Conservation (phyloP, 148 eudicot species). For the Rhododendron molle region DNA sequence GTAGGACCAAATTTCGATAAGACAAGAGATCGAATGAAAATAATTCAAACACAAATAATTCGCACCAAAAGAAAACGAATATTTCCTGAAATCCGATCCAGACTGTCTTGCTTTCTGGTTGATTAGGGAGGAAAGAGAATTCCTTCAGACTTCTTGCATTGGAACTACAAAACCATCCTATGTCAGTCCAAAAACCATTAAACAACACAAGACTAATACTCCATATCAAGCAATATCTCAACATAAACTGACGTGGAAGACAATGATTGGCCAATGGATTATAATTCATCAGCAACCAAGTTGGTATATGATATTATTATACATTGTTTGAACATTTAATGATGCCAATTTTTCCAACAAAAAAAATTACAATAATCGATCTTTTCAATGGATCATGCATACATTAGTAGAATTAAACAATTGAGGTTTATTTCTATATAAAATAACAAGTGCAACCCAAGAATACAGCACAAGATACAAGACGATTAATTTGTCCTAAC, state of each 20-base stretch:
- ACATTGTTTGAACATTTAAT: neutral
- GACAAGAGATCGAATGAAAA: neutral
- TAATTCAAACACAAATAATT: neutral
- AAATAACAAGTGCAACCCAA: neutral
- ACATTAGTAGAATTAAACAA: neutral
- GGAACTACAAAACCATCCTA: neutral
- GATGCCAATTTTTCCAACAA: neutral
- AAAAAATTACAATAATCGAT: neutral
- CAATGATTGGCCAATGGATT: slow-evolving; percentile 2
- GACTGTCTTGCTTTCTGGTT: neutral
- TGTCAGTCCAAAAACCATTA: neutral
- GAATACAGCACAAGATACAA: neutral
- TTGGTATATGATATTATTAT: neutral
- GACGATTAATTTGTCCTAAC: neutral
- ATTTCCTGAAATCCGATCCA: neutral
- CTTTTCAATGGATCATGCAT: neutral
- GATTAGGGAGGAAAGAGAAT: neutral
- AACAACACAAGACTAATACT: neutral
- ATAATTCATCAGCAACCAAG: neutral
- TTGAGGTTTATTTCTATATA: neutral
- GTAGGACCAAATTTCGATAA: neutral
- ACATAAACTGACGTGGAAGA: neutral
- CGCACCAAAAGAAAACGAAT: neutral
- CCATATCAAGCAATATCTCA: neutral
- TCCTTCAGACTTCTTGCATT: neutral